Percentiles rank a stretch among this genome's conserved stretches.
Evolutionary conservation across 202 grass and related monocot species (phyloP).

Genomic region (Zoysia matrella): DNA sequence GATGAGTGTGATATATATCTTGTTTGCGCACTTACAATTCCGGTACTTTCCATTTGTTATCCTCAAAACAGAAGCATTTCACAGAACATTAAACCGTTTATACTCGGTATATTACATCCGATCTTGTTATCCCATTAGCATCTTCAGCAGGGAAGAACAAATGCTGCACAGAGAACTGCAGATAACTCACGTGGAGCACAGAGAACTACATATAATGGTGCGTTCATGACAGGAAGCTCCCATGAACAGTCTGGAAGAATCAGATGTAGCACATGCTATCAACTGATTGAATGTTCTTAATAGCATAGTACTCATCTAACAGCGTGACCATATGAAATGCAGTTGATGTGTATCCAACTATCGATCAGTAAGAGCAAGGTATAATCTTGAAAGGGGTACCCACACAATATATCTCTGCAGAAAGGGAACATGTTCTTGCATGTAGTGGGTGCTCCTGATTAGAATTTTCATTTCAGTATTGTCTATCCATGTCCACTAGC

Average conservation of each 20-base stretch:
- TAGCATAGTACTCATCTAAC: constrained; percentile 29
- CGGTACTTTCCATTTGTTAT: neutral
- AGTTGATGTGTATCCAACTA: constrained; percentile 54
- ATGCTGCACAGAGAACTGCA: neutral
- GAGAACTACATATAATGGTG: constrained; percentile 10
- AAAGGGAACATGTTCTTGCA: constrained; percentile 26
- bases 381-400: constrained; percentile 30
- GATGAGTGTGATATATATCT: constrained; percentile 10
- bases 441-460: constrained; percentile 27
- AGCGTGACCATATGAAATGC: constrained; percentile 37
- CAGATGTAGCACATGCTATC: constrained; percentile 43
- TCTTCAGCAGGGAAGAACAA: constrained; percentile 44
- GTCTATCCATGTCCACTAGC: neutral
- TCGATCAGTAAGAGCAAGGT: constrained; percentile 22
- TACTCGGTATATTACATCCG: constrained; percentile 50
- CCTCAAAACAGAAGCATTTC: constrained; percentile 29
- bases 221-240: constrained; percentile 41
- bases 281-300: constrained; percentile 34
- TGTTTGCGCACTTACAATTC: constrained; percentile 16
- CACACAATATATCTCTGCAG: constrained; percentile 29
- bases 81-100: constrained; percentile 48
- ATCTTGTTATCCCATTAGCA: constrained; percentile 49
- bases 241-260: constrained; percentile 43
- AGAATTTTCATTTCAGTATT: constrained; percentile 30
- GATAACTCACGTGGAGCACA: neutral